These are phyloP conservation scores for Coemansia biformis DNA, from an alignment of 192 early-diverging fungal species.

Conservation along the genomic window DNA sequence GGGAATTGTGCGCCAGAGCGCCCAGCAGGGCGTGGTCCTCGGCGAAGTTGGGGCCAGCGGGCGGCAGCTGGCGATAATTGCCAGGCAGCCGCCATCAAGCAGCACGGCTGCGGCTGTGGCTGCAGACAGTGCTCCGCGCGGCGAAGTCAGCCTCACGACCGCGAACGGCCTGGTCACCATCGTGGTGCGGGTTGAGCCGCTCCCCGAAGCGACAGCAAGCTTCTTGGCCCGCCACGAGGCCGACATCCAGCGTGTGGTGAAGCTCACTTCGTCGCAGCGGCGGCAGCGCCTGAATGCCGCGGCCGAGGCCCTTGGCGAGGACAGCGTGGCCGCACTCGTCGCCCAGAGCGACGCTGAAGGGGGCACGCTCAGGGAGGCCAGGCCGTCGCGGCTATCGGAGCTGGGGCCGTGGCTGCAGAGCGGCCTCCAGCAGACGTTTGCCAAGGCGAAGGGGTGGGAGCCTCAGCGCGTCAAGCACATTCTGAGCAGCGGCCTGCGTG, in stretches of 20 bases:
- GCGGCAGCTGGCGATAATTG: slow-evolving; percentile 31
- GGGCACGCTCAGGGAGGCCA: slow-evolving; percentile 6
- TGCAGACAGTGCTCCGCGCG: slow-evolving; percentile 24
- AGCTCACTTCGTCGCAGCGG: slow-evolving; percentile 27
- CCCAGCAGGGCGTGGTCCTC: slow-evolving; percentile 30
- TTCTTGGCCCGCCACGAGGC: slow-evolving; percentile 38
- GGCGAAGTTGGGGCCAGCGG: slow-evolving; percentile 38
- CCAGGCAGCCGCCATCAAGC: slow-evolving; percentile 5
- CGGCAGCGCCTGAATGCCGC: slow-evolving; percentile 22
- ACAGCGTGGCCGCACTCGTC: slow-evolving; percentile 4
- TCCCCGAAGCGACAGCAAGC: slow-evolving; percentile 32
- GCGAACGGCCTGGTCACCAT: slow-evolving; percentile 40
- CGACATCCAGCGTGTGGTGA: slow-evolving; percentile 36
- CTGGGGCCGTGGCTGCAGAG: slow-evolving; percentile 41
- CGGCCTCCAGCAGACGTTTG: slow-evolving; percentile 29
- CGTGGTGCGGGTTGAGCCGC: slow-evolving; percentile 37
- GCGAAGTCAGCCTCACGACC: slow-evolving; percentile 41
- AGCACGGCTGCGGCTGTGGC: background rate
- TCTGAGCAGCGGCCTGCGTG: slow-evolving; percentile 17
- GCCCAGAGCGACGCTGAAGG: slow-evolving; percentile 15
- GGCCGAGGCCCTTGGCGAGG: slow-evolving; percentile 22
- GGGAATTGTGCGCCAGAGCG: slow-evolving; percentile 62
- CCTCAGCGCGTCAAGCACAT: slow-evolving; percentile 37
- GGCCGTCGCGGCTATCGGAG: slow-evolving; percentile 38
- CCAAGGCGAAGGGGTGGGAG: slow-evolving; percentile 45